Percentiles rank a stretch among this genome's conserved stretches.
phyloP scores from a whole-genome alignment of 352 stramenopile species.

The Globisporangium echinulatum region DNA sequence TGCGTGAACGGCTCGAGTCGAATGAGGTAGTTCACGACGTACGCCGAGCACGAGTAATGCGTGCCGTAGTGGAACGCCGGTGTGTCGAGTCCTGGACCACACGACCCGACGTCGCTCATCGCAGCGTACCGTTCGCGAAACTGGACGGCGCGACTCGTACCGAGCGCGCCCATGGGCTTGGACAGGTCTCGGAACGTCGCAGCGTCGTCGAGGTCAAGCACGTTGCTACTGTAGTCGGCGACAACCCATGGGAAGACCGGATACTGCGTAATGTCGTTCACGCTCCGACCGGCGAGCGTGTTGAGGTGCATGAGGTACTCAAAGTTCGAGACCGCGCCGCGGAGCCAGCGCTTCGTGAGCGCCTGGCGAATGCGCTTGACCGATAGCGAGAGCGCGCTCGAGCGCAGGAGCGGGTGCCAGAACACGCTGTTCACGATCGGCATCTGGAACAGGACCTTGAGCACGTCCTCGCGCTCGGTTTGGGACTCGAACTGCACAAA shows the following conservation, averaged over 20 bases:
- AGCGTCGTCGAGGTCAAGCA: constrained; percentile 77
- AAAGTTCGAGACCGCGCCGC: constrained; percentile 82
- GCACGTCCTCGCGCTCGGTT: constrained; percentile 49
- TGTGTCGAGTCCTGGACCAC: constrained; percentile 31
- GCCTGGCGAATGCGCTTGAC: constrained; percentile 62
- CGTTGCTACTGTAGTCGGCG: constrained; percentile 81
- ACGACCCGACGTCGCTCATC: constrained; percentile 35
- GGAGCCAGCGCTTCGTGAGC: constrained; percentile 66
- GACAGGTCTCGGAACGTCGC: constrained; percentile 89
- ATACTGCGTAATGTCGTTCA: constrained; percentile 99
- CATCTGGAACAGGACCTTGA: constrained; percentile 74
- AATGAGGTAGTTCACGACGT: constrained; percentile 97
- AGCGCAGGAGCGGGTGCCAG: constrained; percentile 64
- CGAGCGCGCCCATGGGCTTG: constrained; percentile 93
- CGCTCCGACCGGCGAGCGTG: constrained; percentile 91
- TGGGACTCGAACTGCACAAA: constrained; percentile 65
- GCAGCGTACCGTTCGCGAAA: constrained; percentile 84
- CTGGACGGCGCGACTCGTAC: constrained; percentile 64
- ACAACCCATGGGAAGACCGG: constrained; percentile 96
- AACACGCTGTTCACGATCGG: constrained; percentile 78
- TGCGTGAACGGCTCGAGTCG: constrained; percentile 87
- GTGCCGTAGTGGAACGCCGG: constrained; percentile 96
- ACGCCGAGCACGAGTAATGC: constrained; percentile 95
- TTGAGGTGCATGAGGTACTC: constrained; percentile 97
- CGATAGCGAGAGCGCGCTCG: constrained; percentile 50